A percentile compares a stretch with the other conserved stretches of the same genome.
These are phyloP conservation scores for Paecilomyces fulvus DNA, from an alignment of 2,329 filamentous ascomycete genomes.

Conservation along the genomic window DNA sequence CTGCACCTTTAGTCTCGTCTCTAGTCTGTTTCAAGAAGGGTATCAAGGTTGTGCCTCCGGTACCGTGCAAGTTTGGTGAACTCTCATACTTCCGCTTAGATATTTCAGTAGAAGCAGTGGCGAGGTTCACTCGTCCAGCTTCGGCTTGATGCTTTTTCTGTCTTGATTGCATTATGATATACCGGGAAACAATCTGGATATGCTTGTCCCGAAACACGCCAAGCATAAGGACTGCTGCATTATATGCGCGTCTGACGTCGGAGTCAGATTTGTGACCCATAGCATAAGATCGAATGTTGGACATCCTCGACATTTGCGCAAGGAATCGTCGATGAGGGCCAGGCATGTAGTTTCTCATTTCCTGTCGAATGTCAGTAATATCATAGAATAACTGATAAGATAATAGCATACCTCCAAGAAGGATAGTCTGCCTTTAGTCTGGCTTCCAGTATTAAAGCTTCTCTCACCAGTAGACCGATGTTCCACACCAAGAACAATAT, in stretches of 20 bases:
- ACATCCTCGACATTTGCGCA: constrained; percentile 34
- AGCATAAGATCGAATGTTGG: constrained; percentile 41
- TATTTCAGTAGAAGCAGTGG: constrained; percentile 37
- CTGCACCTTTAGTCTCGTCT: constrained; percentile 41
- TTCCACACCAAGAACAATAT: constrained; percentile 44
- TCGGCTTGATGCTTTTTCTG: constrained; percentile 8
- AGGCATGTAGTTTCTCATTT: constrained; percentile 50
- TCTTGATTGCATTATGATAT: constrained; percentile 41
- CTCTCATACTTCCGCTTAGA: constrained; percentile 20
- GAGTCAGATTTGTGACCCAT: constrained; percentile 23
- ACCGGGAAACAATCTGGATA: constrained; percentile 45
- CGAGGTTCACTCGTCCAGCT: constrained; percentile 30
- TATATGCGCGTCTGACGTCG: constrained; percentile 36
- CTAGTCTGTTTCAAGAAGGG: constrained; percentile 46
- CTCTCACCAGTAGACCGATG: constrained; percentile 35
- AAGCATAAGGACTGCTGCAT: constrained; percentile 38
- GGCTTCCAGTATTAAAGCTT: constrained; percentile 11
- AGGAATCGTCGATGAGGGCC: constrained; percentile 45
- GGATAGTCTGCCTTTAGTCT: constrained; percentile 16
- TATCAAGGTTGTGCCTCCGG: constrained; percentile 46
- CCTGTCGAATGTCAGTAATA: constrained; percentile 17
- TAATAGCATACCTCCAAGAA: constrained; percentile 18
- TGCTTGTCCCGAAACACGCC: constrained; percentile 43
- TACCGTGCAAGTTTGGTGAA: constrained; percentile 37
- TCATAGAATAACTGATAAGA: background rate